Conservation (phyloP, 2,329 filamentous ascomycete species). For the Aureobasidium sp. region DNA sequence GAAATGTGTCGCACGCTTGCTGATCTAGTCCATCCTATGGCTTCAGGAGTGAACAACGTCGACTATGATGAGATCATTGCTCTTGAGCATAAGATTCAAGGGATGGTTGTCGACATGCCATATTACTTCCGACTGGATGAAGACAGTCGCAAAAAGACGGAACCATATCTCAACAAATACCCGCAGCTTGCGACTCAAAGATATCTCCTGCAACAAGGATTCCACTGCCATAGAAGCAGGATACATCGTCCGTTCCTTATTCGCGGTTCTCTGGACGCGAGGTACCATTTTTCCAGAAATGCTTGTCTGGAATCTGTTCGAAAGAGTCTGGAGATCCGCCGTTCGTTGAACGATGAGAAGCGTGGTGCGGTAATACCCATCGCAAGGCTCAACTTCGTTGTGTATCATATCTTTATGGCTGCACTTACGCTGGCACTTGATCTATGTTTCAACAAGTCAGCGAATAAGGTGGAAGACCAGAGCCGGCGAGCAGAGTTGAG, state of each 20-base stretch:
- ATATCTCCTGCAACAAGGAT: conserved; percentile 17
- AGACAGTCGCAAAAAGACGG: background rate
- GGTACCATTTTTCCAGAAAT: conserved; percentile 16
- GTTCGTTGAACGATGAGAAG: conserved; percentile 2
- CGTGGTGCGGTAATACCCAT: background rate
- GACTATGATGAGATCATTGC: conserved; percentile 15
- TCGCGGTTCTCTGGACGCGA: conserved; percentile 15
- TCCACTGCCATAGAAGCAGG: conserved; percentile 20
- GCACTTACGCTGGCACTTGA: conserved; percentile 22
- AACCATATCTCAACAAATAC: background rate
- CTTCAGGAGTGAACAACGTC: conserved; percentile 5
- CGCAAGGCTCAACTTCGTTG: conserved; percentile 1
- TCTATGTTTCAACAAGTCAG: conserved; percentile 19
- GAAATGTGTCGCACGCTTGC: conserved; percentile 33
- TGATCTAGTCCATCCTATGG: conserved; percentile 20
- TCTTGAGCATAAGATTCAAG: conserved; percentile 18
- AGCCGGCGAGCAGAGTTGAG: conserved; percentile 15
- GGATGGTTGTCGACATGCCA: conserved; percentile 15
- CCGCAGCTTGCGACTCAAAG: conserved; percentile 4
- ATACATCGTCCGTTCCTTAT: conserved; percentile 22
- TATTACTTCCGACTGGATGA: conserved; percentile 13
- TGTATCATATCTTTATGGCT: conserved; percentile 22
- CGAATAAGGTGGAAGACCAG: background rate
- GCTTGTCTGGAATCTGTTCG: conserved; percentile 19
- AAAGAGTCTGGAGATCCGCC: conserved; percentile 13